Percentiles rank a stretch among this genome's conserved stretches.
These are phyloP conservation scores for Penicillium sp. DNA, from an alignment of 2,329 filamentous ascomycete genomes.

Conservation along the genomic window DNA sequence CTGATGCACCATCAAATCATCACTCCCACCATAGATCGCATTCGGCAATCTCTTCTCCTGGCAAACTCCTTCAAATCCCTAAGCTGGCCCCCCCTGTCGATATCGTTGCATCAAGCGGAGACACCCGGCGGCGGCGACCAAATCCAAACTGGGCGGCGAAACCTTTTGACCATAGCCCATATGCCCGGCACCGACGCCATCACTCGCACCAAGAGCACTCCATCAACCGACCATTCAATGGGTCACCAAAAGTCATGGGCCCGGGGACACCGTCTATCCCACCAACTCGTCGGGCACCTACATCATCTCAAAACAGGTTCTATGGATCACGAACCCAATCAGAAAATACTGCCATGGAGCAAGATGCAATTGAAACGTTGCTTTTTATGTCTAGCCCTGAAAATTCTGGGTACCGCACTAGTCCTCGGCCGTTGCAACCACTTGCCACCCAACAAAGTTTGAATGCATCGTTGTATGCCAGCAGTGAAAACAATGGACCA, in stretches of 20 bases:
- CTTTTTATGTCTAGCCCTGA: constrained; percentile 57
- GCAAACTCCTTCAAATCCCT: constrained; percentile 28
- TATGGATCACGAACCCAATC: constrained; percentile 41
- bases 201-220: constrained; percentile 37
- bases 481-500: constrained; percentile 6
- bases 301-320: constrained; percentile 28
- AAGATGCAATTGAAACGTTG: constrained; percentile 56
- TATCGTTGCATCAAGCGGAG: constrained; percentile 40
- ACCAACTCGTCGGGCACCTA: constrained; percentile 24
- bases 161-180: constrained; percentile 22
- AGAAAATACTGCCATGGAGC: constrained; percentile 52
- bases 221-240: constrained; percentile 22
- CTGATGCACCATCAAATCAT: constrained; percentile 13
- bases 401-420: constrained; percentile 49
- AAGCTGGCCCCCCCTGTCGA: constrained; percentile 51
- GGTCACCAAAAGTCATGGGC: constrained; percentile 26
- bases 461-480: constrained; percentile 28
- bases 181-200: constrained; percentile 35
- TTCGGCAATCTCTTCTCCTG: constrained; percentile 24
- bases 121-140: constrained; percentile 39
- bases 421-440: constrained; percentile 34
- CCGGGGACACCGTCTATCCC: constrained; percentile 39
- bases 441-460: constrained; percentile 29
- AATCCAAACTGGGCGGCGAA: constrained; percentile 39
- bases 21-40: constrained; percentile 12